These are phyloP conservation scores for Ophiostoma novo-ulmi DNA, from an alignment of 2,329 filamentous ascomycete species.

Conservation along the genomic window DNA sequence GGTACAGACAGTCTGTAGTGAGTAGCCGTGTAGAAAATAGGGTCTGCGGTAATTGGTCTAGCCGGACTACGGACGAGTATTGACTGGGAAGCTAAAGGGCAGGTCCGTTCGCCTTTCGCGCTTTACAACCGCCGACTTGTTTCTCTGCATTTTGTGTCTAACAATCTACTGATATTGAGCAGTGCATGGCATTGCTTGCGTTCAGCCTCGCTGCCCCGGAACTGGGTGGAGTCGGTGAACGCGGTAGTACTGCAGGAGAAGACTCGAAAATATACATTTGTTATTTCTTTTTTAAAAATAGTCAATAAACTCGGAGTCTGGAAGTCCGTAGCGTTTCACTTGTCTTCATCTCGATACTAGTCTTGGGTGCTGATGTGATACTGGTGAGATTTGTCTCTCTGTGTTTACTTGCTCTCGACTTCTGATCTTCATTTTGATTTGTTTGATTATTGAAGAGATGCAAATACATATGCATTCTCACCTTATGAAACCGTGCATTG, in stretches of 20 bases:
- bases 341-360: not conserved
- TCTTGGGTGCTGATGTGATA: not conserved
- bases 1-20: not conserved
- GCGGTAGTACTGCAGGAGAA: not conserved
- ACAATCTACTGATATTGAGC: not conserved
- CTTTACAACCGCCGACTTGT: not conserved
- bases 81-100: not conserved
- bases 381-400: not conserved
- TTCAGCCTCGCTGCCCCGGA: conserved; percentile 2
- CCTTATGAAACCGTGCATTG: not conserved
- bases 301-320: not conserved
- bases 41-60: not conserved
- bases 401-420: not conserved
- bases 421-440: not conserved
- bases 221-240: not conserved
- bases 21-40: no score
- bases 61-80: not conserved
- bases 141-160: not conserved
- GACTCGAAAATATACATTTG: not conserved
- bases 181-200: not conserved
- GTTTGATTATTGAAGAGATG: not conserved
- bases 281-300: not conserved
- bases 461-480: not conserved
- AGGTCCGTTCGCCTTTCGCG: not conserved
- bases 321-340: conserved; percentile 6